phyloP scores from a whole-genome alignment of 805 yeast species.

The Metschnikowia lunata region DNA sequence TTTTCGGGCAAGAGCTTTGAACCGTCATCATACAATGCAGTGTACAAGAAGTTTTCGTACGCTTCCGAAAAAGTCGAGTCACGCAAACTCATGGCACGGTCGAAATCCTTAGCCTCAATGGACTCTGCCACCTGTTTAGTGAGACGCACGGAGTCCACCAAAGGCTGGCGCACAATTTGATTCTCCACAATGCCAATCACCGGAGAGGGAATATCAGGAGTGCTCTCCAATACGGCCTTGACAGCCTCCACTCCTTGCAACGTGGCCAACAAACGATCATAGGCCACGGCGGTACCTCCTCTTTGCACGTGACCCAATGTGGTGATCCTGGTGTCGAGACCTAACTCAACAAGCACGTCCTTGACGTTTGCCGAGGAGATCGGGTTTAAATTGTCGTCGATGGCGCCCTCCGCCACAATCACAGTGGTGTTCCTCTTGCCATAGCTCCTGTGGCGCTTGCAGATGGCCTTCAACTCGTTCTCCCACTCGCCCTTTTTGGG shows the following conservation, averaged over 20 bases:
- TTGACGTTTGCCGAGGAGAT: constrained; percentile 78
- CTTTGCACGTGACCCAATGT: constrained; percentile 97
- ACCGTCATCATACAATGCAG: constrained; percentile 61
- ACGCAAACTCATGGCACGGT: constrained; percentile 79
- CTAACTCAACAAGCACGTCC: constrained; percentile 75
- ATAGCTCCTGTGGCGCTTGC: constrained; percentile 70
- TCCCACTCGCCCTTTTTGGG: constrained; percentile 73
- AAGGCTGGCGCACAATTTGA: constrained; percentile 76
- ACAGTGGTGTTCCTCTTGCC: constrained; percentile 95
- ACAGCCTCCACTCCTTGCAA: constrained; percentile 98
- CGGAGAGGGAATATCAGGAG: constrained; percentile 91
- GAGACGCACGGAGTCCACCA: constrained; percentile 83
- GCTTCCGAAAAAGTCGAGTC: constrained; percentile 81
- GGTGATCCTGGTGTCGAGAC: constrained; percentile 92
- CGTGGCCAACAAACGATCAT: constrained; percentile 86
- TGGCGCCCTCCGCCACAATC: constrained; percentile 97
- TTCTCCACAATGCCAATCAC: constrained; percentile 88
- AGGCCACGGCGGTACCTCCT: constrained; percentile 98
- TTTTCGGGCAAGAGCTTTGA: constrained; percentile 46
- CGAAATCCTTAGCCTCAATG: constrained; percentile 73
- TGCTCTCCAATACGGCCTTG: constrained; percentile 80
- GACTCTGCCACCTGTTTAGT: constrained; percentile 92
- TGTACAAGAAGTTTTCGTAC: constrained; percentile 43
- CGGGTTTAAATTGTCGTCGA: constrained; percentile 74
- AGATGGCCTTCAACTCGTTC: constrained; percentile 70